phyloP scores from a whole-genome alignment of 768 basidiomycete species.

The Mycena alexandri region DNA sequence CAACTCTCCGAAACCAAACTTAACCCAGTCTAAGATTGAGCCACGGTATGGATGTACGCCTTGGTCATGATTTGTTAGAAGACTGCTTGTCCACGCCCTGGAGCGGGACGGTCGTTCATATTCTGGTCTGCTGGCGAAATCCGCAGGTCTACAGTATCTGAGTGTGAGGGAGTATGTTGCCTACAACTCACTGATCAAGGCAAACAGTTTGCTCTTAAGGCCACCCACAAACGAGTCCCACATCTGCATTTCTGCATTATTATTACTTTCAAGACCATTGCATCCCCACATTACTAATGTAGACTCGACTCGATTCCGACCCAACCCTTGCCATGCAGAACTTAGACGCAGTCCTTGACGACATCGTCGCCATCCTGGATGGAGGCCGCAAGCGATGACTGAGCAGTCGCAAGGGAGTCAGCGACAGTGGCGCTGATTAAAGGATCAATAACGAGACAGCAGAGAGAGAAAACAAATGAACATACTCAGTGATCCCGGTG shows the following conservation, averaged over 20 bases:
- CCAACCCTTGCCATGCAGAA: background rate
- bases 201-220: background rate
- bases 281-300: constrained; percentile 21
- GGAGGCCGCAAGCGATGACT: constrained; percentile 28
- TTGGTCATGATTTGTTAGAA: too few species aligned
- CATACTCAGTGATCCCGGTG: constrained; percentile 33
- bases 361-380: constrained; percentile 32
- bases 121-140: too few species aligned
- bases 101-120: too few species aligned
- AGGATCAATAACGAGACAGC: background rate
- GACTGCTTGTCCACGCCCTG: too few species aligned
- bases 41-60: too few species aligned
- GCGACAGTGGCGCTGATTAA: background rate
- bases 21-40: too few species aligned
- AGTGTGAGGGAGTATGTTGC: too few species aligned
- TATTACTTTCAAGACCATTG: constrained; percentile 31
- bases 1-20: too few species aligned
- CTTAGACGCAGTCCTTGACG: constrained; percentile 31
- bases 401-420: constrained; percentile 18
- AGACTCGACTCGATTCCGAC: background rate
- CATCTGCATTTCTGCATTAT: constrained; percentile 33
- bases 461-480: background rate
- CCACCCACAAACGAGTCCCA: constrained; percentile 25
- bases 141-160: too few species aligned
- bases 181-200: too few species aligned